Percentiles rank a stretch among this genome's conserved stretches.
phyloP scores from a whole-genome alignment of 495 filamentous ascomycete genomes.

The Geoglossum glabrum region DNA sequence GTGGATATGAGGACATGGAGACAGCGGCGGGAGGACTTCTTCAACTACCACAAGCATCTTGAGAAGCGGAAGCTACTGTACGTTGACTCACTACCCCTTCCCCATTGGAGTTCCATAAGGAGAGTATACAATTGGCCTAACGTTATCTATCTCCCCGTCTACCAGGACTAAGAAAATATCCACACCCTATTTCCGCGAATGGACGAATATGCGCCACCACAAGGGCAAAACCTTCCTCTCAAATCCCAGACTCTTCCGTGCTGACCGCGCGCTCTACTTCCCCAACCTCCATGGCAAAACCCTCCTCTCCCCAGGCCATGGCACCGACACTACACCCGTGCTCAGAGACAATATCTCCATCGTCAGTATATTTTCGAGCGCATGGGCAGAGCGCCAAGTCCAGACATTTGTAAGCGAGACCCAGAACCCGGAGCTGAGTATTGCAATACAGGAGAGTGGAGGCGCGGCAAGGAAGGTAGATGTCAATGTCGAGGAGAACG shows the following conservation, averaged over 20 bases:
- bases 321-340: slow-evolving; percentile 48
- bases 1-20: slow-evolving; percentile 43
- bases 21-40: slow-evolving; percentile 60
- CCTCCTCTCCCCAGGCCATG: slow-evolving; percentile 22
- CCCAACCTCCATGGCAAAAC: slow-evolving; percentile 76
- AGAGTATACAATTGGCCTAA: background rate
- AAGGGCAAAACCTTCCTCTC: slow-evolving; percentile 79
- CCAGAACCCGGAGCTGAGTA: slow-evolving; percentile 43
- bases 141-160: background rate
- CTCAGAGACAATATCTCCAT: slow-evolving; percentile 53
- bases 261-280: slow-evolving; percentile 66
- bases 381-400: slow-evolving; percentile 74
- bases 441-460: slow-evolving; percentile 24
- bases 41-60: slow-evolving; percentile 68
- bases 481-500: slow-evolving; percentile 72
- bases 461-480: slow-evolving; percentile 50
- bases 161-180: slow-evolving; percentile 34
- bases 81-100: slow-evolving; percentile 5
- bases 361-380: slow-evolving; percentile 57
- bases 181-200: slow-evolving; percentile 86
- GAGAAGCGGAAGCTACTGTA: slow-evolving; percentile 52
- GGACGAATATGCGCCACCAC: slow-evolving; percentile 57
- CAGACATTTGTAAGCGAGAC: slow-evolving; percentile 41
- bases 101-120: no score
- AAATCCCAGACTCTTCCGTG: slow-evolving; percentile 53